These are phyloP conservation scores for Aspergillus melleus DNA, from an alignment of 2,329 filamentous ascomycete genomes.

Conservation along the genomic window DNA sequence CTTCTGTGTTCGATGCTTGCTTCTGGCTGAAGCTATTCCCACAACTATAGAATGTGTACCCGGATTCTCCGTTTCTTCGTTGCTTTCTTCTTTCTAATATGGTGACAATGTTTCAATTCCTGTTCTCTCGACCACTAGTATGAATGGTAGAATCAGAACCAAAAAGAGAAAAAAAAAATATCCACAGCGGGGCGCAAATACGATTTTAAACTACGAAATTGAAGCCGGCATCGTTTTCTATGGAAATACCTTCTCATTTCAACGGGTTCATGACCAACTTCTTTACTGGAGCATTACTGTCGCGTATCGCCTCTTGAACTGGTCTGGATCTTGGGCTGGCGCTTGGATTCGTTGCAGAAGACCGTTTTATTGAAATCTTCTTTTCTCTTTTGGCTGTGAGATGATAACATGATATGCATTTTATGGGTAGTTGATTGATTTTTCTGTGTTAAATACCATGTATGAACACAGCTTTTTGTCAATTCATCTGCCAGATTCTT, in stretches of 20 bases:
- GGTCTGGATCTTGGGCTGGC: no score
- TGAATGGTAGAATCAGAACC: conserved; percentile 27
- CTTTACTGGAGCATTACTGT: not conserved
- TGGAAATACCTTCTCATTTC: not conserved
- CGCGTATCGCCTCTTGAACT: not conserved
- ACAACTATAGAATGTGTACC: conserved; percentile 36
- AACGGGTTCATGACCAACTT: not conserved
- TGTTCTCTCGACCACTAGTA: conserved; percentile 27
- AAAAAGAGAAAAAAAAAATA: conserved; percentile 25
- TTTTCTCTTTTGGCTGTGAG: no score
- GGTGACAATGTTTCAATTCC: conserved; percentile 21
- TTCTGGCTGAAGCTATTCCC: conserved; percentile 30
- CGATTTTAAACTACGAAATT: conserved; percentile 4
- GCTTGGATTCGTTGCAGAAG: not conserved
- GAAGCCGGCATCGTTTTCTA: conserved; percentile 1
- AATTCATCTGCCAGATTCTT: no score
- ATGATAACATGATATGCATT: not conserved
- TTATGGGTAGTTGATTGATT: not conserved
- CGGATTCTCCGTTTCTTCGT: conserved; percentile 14
- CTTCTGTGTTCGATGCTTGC: conserved; percentile 28
- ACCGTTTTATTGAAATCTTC: no score
- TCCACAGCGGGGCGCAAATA: conserved; percentile 10
- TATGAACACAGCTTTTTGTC: no score
- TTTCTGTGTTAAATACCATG: not conserved
- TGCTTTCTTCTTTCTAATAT: conserved; percentile 19